A percentile compares a stretch with the other conserved stretches of the same genome.
Conservation (phyloP, 495 filamentous ascomycete genomes). For the Staphylotrichum tortipilum region DNA sequence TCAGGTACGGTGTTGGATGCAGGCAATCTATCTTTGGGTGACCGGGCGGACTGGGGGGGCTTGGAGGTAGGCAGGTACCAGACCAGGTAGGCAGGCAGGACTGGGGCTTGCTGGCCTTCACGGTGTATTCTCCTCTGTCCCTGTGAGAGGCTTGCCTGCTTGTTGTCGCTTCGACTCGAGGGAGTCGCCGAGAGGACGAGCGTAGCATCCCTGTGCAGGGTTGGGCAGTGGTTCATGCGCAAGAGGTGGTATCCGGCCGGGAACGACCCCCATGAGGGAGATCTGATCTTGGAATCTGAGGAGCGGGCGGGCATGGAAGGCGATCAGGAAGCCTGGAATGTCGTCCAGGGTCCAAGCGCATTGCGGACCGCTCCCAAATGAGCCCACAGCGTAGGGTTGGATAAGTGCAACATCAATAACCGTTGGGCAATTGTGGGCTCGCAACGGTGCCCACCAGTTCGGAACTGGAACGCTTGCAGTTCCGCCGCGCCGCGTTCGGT, state of each 20-base stretch:
- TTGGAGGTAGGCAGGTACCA: neutral
- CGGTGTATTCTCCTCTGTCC: constrained; percentile 21
- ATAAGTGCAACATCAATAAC: constrained; percentile 10
- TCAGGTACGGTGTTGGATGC: neutral
- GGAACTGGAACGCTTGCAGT: neutral
- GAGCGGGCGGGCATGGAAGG: constrained; percentile 22
- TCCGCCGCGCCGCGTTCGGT: constrained; percentile 2
- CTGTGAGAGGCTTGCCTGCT: too few species aligned
- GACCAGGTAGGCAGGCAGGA: too few species aligned
- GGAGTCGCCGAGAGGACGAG: constrained; percentile 2
- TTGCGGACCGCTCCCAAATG: constrained; percentile 9
- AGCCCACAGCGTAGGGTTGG: constrained; percentile 7
- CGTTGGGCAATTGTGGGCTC: neutral
- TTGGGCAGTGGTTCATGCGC: constrained; percentile 23
- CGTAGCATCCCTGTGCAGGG: constrained; percentile 18
- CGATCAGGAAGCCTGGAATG: constrained; percentile 28
- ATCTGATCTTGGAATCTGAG: constrained; percentile 28
- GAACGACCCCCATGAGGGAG: constrained; percentile 24
- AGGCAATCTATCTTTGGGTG: neutral
- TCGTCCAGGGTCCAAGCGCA: constrained; percentile 6
- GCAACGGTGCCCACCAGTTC: neutral
- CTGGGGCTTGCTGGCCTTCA: too few species aligned
- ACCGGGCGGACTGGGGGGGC: neutral
- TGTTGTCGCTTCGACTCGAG: constrained; percentile 1
- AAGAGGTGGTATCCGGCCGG: constrained; percentile 29